A percentile compares a stretch with the other conserved stretches of the same genome.
Conservation (phyloP, 2,329 filamentous ascomycete species). For the Botrytis galanthina region DNA sequence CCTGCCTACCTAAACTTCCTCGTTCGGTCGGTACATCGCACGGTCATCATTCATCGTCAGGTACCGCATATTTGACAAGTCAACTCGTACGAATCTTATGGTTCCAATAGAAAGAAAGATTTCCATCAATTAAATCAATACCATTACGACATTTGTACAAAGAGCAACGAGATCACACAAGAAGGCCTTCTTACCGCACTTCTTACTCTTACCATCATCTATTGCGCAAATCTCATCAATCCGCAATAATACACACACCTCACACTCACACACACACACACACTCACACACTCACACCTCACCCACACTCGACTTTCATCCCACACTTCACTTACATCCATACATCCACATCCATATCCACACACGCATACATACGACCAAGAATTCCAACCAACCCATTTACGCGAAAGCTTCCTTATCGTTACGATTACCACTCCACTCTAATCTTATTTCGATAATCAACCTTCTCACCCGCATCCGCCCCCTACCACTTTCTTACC, state of each 20-base stretch:
- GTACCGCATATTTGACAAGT: conserved; percentile 23
- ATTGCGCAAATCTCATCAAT: conserved; percentile 2
- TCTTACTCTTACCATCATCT: not conserved
- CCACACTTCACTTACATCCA: not conserved
- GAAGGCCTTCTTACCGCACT: not conserved
- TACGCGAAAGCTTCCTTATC: conserved; percentile 18
- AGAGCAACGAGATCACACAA: not conserved
- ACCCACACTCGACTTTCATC: not conserved
- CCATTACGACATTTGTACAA: not conserved
- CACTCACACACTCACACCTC: not conserved
- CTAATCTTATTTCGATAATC: conserved; percentile 23
- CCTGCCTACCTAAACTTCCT: not conserved
- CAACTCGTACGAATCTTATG: conserved; percentile 19
- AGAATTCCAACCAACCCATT: not conserved
- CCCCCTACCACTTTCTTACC: conserved; percentile 18
- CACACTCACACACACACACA: not conserved
- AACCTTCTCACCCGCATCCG: conserved; percentile 21
- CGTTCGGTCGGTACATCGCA: conserved; percentile 17
- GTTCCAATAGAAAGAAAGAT: conserved; percentile 1
- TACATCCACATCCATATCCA: not conserved
- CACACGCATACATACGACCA: not conserved
- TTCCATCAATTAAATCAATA: not conserved
- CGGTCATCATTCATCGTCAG: conserved; percentile 22
- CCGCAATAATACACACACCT: not conserved
- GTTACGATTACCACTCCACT: conserved; percentile 11